These are phyloP conservation scores for Apiospora arundinis DNA, from an alignment of 2,329 filamentous ascomycete genomes.

Conservation along the genomic window DNA sequence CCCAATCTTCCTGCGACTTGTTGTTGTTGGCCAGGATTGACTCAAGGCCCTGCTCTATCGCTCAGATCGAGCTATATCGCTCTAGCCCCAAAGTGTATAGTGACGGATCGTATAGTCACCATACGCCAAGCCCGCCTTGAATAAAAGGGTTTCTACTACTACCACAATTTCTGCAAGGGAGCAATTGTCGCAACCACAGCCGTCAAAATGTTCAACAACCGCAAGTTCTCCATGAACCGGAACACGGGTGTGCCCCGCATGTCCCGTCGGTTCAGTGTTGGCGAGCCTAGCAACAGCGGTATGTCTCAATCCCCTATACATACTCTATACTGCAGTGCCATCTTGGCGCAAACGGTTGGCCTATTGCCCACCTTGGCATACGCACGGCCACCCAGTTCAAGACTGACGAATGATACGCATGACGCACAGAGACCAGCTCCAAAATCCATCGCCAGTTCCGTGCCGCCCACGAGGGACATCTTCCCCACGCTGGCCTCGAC, in stretches of 20 bases:
- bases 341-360: conserved; percentile 1
- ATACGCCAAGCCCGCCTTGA: not conserved
- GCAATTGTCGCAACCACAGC: conserved; percentile 23
- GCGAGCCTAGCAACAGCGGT: conserved; percentile 64
- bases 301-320: conserved; percentile 35
- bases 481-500: conserved; percentile 89
- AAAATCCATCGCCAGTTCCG: conserved; percentile 90
- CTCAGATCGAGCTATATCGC: not conserved
- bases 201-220: conserved; percentile 57
- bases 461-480: conserved; percentile 87
- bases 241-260: conserved; percentile 67
- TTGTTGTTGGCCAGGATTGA: conserved; percentile 7
- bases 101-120: not conserved
- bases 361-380: conserved; percentile 1
- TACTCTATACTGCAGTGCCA: not conserved
- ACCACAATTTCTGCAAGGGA: not conserved
- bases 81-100: conserved; percentile 5
- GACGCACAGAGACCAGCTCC: conserved; percentile 74
- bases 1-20: not conserved
- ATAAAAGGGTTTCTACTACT: not conserved
- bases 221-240: conserved; percentile 72
- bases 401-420: not conserved
- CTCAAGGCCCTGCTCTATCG: not conserved
- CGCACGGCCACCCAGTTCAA: not conserved
- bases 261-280: conserved; percentile 63